Evolutionary conservation across 2,329 filamentous ascomycete genomes (phyloP), one percentile per base, ranked within the genome.

Genomic region (Aspergillus glaucus): DNA sequence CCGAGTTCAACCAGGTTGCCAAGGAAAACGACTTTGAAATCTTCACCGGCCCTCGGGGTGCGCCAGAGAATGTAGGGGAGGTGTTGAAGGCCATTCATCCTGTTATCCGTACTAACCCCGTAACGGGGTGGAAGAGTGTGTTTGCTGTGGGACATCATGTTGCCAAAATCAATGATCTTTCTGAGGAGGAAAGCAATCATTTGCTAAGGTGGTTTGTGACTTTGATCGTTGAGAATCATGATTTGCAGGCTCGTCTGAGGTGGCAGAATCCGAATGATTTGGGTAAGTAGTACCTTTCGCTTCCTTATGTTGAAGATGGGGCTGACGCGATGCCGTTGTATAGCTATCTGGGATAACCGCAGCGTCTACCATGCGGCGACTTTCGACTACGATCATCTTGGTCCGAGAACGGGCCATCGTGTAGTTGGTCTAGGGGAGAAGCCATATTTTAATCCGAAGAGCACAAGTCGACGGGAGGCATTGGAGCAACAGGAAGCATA

Each of bases 301-400:
- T 3, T 44, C 17, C 12, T 3, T 26, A 2, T 14, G 3, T 10
- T 22, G 3, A 40, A 17, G 2, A 17, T 4, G 15, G 7, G 37
- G 37, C 37, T 40, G 15, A 40, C 9, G 19, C 12, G 9, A 40
- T 40, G 5, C 4, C 4, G 2, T 10, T 9, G 8, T 28, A 46
- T 66, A 59, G 79, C 78, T 1, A 79, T 81, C 53, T 81, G 79
- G 79, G 78, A 82, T 53, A 81, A 81, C 55, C 67, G 78, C 6
- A 75, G 71, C n/a, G 75, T 75, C 1, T 81, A 76, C 55, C 79
- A 82, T 53, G 72, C 75, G 2, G 78, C 78, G 0, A 81, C 77
- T 0, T 72, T 71, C 10, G 78, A 81, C 54, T 77, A 79, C 53
- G 64, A 70, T 3, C 70, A 65, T 1, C 57, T 71, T 6, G 79